A percentile compares a stretch with the other conserved stretches of the same genome.
Evolutionary conservation across 495 filamentous ascomycete species (phyloP).

Genomic region (Aspergillus ostianus): DNA sequence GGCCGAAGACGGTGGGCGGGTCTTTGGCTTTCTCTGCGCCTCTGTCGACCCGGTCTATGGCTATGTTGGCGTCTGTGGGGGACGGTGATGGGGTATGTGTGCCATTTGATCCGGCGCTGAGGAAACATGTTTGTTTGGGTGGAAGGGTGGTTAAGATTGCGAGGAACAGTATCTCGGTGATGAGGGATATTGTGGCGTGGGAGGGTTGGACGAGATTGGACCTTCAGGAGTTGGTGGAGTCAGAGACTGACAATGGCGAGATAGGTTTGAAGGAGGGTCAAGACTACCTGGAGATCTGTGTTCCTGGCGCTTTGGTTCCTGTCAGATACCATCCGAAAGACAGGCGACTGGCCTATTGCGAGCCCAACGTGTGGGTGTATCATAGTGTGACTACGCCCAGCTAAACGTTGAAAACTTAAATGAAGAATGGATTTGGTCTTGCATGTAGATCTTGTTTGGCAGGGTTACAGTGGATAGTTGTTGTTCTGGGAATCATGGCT

Average conservation of each 20-base stretch:
- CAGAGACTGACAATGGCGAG: not conserved
- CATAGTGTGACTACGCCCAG: not conserved
- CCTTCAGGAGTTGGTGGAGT: not conserved
- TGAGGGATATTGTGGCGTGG: not conserved
- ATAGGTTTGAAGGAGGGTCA: no score
- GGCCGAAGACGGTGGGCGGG: not conserved
- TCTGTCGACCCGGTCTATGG: no score
- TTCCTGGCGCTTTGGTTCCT: not conserved
- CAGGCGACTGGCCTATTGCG: not conserved
- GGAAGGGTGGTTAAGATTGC: not conserved
- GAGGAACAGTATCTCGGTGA: not conserved
- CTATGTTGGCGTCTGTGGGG: no score
- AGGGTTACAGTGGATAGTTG: no score
- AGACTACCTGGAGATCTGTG: not conserved
- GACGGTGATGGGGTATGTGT: no score
- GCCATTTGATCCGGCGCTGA: not conserved
- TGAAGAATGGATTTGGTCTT: no score
- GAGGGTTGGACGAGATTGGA: not conserved
- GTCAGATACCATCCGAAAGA: not conserved
- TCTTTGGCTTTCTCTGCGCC: no score
- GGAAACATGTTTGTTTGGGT: not conserved
- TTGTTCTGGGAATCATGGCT: no score
- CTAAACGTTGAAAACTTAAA: no score
- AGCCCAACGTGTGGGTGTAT: not conserved
- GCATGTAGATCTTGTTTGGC: no score